Evolutionary conservation across 2,329 filamentous ascomycete species (phyloP).

Genomic region (Cryphonectria naterciae): DNA sequence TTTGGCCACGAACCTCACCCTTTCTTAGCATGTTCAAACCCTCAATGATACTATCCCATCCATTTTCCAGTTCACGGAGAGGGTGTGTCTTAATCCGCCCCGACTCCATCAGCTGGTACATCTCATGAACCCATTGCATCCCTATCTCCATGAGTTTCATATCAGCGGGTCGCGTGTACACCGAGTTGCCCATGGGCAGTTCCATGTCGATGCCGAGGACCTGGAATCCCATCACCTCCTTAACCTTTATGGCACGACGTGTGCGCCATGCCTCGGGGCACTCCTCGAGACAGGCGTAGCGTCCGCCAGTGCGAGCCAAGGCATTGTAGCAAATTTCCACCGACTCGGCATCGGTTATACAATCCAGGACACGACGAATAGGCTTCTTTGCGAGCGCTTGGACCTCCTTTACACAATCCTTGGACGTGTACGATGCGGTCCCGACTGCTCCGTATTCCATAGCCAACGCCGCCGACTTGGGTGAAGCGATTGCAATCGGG

Average conservation of each 20-base stretch:
- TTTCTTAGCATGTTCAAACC: neutral
- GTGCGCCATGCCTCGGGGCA: slow-evolving; percentile 32
- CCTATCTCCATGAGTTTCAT: neutral
- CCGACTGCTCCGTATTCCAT: slow-evolving; percentile 32
- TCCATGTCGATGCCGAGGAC: slow-evolving; percentile 17
- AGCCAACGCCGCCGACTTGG: slow-evolving; percentile 29
- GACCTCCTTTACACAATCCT: slow-evolving; percentile 30
- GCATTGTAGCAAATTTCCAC: slow-evolving; percentile 34
- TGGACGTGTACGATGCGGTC: slow-evolving; percentile 32
- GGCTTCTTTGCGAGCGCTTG: slow-evolving; percentile 12
- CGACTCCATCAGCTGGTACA: neutral
- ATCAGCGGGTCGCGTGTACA: neutral
- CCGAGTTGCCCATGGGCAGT: neutral
- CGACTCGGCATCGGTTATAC: slow-evolving; percentile 38
- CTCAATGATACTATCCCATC: neutral
- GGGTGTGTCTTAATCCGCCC: neutral
- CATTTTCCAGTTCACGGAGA: neutral
- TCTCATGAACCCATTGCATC: neutral
- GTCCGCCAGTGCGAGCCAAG: slow-evolving; percentile 36
- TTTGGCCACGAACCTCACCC: neutral
- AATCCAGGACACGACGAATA: slow-evolving; percentile 37
- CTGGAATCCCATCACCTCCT: slow-evolving; percentile 33
- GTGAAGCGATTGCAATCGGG: slow-evolving; percentile 11
- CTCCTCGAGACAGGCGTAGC: slow-evolving; percentile 40
- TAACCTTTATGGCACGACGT: slow-evolving; percentile 32